A percentile compares a stretch with the other conserved stretches of the same genome.
Conservation (phyloP, 345 rosid genomes). For the Eucalyptus decipiens region DNA sequence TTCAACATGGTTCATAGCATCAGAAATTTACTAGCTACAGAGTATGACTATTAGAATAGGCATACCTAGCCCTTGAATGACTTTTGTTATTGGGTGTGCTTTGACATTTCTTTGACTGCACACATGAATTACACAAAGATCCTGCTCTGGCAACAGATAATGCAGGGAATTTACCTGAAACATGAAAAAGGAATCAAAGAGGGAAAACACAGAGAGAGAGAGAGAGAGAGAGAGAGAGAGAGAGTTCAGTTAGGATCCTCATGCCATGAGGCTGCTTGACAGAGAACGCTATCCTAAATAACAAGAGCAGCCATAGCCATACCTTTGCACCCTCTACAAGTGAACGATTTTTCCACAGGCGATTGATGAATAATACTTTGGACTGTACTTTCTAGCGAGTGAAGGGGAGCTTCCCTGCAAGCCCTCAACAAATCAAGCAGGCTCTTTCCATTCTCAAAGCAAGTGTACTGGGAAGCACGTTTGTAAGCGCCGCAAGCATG, state of each 20-base stretch:
- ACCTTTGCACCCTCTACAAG: slow-evolving; percentile 92
- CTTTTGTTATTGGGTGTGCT: slow-evolving; percentile 11
- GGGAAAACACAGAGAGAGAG: not conserved
- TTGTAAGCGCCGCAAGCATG: slow-evolving; percentile 91
- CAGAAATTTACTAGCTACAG: not conserved
- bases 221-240: not conserved
- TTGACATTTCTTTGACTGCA: slow-evolving; percentile 33
- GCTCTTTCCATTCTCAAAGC: slow-evolving; percentile 98
- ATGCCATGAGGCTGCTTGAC: not conserved
- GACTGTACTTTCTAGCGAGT: slow-evolving; percentile 60
- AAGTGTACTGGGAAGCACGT: slow-evolving; percentile 91
- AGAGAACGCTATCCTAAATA: not conserved
- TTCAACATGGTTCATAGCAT: not conserved
- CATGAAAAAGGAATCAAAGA: not conserved
- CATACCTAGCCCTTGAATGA: slow-evolving; percentile 27
- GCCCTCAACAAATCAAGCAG: slow-evolving; percentile 83
- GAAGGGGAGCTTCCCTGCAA: slow-evolving; percentile 67
- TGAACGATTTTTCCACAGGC: slow-evolving; percentile 52
- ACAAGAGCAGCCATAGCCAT: not conserved
- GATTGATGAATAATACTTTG: slow-evolving; percentile 39
- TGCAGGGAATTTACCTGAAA: slow-evolving; percentile 50
- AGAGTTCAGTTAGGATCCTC: not conserved
- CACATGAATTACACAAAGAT: slow-evolving; percentile 65
- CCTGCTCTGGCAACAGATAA: slow-evolving; percentile 62
- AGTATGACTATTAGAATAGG: not conserved